phyloP scores from a whole-genome alignment of 2,329 filamentous ascomycete genomes.

The Colletotrichum incanum region DNA sequence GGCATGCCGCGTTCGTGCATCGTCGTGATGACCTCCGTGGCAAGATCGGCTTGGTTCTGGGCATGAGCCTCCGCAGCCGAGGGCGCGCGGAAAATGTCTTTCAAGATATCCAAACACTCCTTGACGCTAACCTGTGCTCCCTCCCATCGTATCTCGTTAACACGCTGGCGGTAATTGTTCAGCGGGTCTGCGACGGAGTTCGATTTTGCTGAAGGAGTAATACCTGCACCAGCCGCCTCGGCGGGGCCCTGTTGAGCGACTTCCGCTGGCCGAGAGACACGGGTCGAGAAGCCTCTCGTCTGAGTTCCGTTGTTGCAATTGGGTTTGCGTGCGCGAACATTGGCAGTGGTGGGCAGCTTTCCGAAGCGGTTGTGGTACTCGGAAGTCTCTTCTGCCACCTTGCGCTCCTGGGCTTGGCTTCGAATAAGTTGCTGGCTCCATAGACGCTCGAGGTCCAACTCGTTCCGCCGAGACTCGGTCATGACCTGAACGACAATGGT shows the following conservation, averaged over 20 bases:
- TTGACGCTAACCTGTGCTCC: constrained; percentile 55
- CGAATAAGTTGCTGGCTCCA: constrained; percentile 63
- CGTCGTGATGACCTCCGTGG: constrained; percentile 61
- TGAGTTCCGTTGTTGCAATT: constrained; percentile 48
- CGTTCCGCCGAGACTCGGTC: constrained; percentile 67
- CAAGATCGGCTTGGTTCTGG: constrained; percentile 54
- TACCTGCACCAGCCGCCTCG: constrained; percentile 8
- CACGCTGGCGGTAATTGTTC: constrained; percentile 45
- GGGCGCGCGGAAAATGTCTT: constrained; percentile 53
- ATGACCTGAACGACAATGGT: constrained; percentile 73
- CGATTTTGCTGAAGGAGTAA: constrained; percentile 13
- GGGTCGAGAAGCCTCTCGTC: constrained; percentile 54
- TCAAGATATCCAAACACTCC: constrained; percentile 57
- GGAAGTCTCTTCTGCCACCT: constrained; percentile 43
- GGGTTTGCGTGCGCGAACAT: constrained; percentile 19
- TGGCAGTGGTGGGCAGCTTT: constrained; percentile 31
- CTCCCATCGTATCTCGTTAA: constrained; percentile 58
- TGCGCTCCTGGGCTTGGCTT: constrained; percentile 44
- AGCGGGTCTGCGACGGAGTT: constrained; percentile 26
- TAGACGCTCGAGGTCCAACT: constrained; percentile 68
- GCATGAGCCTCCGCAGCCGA: constrained; percentile 45
- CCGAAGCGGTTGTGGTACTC: constrained; percentile 47
- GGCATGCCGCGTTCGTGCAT: constrained; percentile 62
- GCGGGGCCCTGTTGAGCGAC: neutral
- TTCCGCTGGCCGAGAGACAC: constrained; percentile 46